Conservation (phyloP, 768 basidiomycete species). For the Candolleomyces aberdarensis region DNA sequence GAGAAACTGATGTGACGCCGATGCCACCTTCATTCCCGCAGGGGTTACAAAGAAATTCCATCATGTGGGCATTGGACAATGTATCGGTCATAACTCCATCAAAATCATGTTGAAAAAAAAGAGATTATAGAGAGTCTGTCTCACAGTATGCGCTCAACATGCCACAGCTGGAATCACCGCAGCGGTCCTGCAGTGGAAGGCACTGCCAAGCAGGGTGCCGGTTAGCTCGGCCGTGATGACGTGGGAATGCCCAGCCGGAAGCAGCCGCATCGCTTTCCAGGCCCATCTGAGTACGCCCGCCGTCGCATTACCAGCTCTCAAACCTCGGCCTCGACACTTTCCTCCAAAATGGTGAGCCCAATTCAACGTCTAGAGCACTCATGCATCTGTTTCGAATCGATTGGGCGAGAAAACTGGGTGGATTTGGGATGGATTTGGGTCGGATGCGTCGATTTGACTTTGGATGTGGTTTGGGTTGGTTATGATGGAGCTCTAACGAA, state of each 20-base stretch:
- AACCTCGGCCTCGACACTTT: constrained; percentile 22
- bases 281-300: constrained; percentile 17
- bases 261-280: constrained; percentile 15
- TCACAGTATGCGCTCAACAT: too few species aligned
- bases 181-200: too few species aligned
- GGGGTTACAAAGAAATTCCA: too few species aligned
- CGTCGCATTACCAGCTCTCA: constrained; percentile 34
- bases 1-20: too few species aligned
- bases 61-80: too few species aligned
- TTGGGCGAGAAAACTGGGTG: constrained; percentile 10
- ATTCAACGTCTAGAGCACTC: constrained; percentile 9
- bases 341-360: constrained; percentile 39
- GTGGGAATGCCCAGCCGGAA: constrained; percentile 29
- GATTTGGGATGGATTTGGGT: constrained; percentile 22
- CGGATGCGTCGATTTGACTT: constrained; percentile 32
- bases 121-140: too few species aligned
- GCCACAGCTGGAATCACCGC: too few species aligned
- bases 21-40: too few species aligned
- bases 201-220: constrained; percentile 9
- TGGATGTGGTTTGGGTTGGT: constrained; percentile 30
- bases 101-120: too few species aligned
- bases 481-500: background rate
- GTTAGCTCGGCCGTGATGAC: constrained; percentile 9
- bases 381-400: background rate
- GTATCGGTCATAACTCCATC: too few species aligned